Evolutionary conservation across 1,284 basidiomycete species (phyloP), one percentile per base, ranked within the genome.

Genomic region (Meira miltonrushii): DNA sequence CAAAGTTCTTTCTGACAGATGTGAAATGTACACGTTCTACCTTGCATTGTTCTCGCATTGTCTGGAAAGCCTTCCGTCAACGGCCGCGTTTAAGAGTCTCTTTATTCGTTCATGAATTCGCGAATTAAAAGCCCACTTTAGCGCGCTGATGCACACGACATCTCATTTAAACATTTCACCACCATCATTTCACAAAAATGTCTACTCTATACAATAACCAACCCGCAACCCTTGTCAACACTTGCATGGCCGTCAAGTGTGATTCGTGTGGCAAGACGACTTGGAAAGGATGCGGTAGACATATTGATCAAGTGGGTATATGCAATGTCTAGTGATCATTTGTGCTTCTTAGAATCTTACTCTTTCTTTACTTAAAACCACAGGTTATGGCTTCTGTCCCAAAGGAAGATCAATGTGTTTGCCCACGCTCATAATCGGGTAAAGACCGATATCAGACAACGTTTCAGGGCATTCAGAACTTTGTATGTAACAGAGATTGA

Each of bases 351-450:
- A n/a, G n/a, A n/a, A 5, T 7, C 28, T 53, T 17, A 41, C 37
- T 53, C n/a, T 19, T 17, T 39, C 17, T 38, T 25, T 38, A 17
- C 23, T n/a, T n/a, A 28, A 13, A 38, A 40, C 25, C 12, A 37
- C 17, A 53, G 50, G 50, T 53, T 4, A 53, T 53, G 50, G 11
- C 23, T n/a, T 17, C 50, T 41, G 23, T 53, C 37, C 50, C 50
- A 15, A 19, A 53, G 38, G 37, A n/a, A 33, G 13, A 53, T 19
- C 50, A 25, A 39, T 53, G 50, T 39, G 19, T 28, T 23, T 53
- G 50, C 23, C 50, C 50, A 40, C 50, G 50, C 5, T 17, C 13
- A 3, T 43, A 10, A 43, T 43, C 6, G 19, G 3, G 15, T 5
- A n/a, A 40, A 11, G 39, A 40, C 39, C 11, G 39, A 40, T n/a